These are phyloP conservation scores for Grifola frondosa DNA, from an alignment of 1,284 basidiomycete genomes.

Conservation along the genomic window DNA sequence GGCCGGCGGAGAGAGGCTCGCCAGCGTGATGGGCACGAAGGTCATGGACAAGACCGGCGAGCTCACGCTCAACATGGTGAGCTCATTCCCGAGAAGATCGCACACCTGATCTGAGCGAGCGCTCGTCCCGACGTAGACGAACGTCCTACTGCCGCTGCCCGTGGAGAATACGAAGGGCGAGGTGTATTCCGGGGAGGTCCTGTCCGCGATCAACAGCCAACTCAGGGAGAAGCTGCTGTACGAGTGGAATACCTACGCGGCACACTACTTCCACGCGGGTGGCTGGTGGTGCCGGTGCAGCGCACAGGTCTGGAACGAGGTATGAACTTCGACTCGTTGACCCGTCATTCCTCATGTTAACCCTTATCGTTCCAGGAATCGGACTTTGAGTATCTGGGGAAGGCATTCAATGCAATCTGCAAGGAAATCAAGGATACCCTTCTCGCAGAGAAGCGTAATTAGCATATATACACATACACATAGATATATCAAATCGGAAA, in stretches of 20 bases:
- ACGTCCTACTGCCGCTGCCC: conserved; percentile 29
- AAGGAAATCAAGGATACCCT: conserved; percentile 20
- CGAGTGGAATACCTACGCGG: conserved; percentile 44
- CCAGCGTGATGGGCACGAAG: conserved; percentile 62
- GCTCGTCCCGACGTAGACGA: conserved; percentile 38
- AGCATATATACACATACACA: too few relatives aligned
- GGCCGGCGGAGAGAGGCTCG: conserved; percentile 66
- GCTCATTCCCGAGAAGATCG: conserved; percentile 15
- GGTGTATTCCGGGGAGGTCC: conserved; percentile 18
- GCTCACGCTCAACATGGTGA: conserved; percentile 74
- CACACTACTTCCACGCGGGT: conserved; percentile 54
- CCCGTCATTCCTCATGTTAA: background rate
- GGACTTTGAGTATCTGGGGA: conserved; percentile 43
- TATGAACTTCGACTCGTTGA: background rate
- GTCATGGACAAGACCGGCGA: conserved; percentile 61
- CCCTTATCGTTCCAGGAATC: conserved; percentile 38
- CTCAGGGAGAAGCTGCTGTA: conserved; percentile 41
- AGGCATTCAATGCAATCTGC: conserved; percentile 22
- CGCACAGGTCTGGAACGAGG: conserved; percentile 72
- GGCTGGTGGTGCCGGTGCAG: conserved; percentile 74
- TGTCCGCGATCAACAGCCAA: conserved; percentile 31
- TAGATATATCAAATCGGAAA: too few relatives aligned
- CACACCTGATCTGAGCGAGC: background rate
- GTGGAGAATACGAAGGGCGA: conserved; percentile 17
- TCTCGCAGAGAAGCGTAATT: conserved; percentile 9